Conservation (phyloP, 257 asterid species). For the Salvia hispanica region DNA sequence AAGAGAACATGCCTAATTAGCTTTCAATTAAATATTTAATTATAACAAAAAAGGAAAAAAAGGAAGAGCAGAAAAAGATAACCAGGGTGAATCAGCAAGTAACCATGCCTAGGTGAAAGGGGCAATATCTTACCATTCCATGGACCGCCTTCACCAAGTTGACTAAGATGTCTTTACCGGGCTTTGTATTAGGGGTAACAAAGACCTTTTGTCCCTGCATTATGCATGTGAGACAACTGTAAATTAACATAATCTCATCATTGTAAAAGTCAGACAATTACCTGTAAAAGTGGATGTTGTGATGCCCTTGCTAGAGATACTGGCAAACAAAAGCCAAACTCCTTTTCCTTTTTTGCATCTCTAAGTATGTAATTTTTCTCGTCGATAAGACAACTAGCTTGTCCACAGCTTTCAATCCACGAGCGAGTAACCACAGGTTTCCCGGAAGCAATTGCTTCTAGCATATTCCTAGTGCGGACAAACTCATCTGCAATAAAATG, state of each 20-base stretch:
- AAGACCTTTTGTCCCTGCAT: conserved; percentile 85
- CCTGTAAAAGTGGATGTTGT: conserved; percentile 85
- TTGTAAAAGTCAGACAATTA: conserved; percentile 31
- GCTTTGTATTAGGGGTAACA: conserved; percentile 89
- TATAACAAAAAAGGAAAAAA: background rate
- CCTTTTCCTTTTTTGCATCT: conserved; percentile 84
- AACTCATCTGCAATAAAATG: conserved; percentile 92
- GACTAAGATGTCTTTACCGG: conserved; percentile 75
- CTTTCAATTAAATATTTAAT: background rate
- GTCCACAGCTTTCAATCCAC: conserved; percentile 93
- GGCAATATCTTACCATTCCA: conserved; percentile 68
- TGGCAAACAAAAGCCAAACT: conserved; percentile 83
- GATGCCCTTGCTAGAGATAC: conserved; percentile 73
- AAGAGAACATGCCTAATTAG: conserved; percentile 6
- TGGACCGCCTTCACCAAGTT: conserved; percentile 82
- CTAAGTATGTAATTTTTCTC: conserved; percentile 80
- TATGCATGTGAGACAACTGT: conserved; percentile 35
- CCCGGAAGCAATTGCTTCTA: conserved; percentile 93
- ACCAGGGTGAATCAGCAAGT: background rate
- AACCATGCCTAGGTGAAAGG: background rate
- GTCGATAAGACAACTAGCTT: conserved; percentile 75
- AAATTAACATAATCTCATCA: conserved; percentile 16
- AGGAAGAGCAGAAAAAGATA: background rate
- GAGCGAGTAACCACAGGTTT: conserved; percentile 85
- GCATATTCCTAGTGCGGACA: conserved; percentile 90